Evolutionary conservation across 352 stramenopile genomes (phyloP), one percentile per base, ranked within the genome.

Genomic region (Pythium plurisporium): DNA sequence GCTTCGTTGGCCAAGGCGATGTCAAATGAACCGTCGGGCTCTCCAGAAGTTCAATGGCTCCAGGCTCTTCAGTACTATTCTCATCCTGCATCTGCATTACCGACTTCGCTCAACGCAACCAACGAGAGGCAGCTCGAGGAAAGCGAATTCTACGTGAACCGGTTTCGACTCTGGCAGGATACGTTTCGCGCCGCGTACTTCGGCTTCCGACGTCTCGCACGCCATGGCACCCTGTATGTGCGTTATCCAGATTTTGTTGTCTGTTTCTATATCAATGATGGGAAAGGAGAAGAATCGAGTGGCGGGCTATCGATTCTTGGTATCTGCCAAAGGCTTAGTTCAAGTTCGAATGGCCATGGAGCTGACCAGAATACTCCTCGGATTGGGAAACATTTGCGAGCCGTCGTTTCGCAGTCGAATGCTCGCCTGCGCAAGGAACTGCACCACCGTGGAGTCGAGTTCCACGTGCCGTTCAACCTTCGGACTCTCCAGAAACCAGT

Each of bases 161-260:
- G 82, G 2, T 76, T 85, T 53, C 64, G 73, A 14, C 70, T 71
- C 4, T 92, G 82, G 82, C 79, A 90, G 48, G 69, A 82, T 23
- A 65, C 79, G 19, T 87, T 92, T 55, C 79, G 73, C 22, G 67
- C 88, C 33, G 65, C 78, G 20, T 92, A 92, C 55, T 75, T 89
- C 59, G 69, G 63, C 10, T 86, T 89, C 27, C 82, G 77, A 6
- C 64, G 29, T 23, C 25, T 43, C 20, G 1, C 37, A 4, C 34
- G 23, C 19, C 25, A 29, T 10, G 22, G 45, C 27, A 40, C 10
- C 62, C 60, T 91, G 25, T 91, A 91, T 30, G 42, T 91, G 30
- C 72, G 73, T 11, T 84, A 77, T 41, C 77, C 63, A 19, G 79
- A 91, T 33, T 91, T 80, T 52, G 59, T 79, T 12, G 69, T 78